Conservation (phyloP, 1,284 basidiomycete species). For the Ceratobasidium sp. region DNA sequence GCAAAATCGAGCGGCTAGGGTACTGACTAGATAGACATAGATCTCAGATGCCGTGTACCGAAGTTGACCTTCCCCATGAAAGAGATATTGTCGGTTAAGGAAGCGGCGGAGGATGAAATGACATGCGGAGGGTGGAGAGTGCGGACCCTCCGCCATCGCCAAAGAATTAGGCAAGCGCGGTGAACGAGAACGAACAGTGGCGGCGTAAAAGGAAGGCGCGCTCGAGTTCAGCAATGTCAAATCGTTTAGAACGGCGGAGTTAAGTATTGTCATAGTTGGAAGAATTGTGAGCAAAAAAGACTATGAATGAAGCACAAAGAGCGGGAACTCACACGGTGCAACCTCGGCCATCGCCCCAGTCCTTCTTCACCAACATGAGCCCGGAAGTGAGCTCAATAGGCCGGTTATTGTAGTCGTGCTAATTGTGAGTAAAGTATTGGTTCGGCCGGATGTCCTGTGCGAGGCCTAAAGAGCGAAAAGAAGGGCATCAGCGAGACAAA, state of each 20-base stretch:
- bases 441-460: slow-evolving; percentile 88
- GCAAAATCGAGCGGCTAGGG: slow-evolving; percentile 99
- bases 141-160: slow-evolving; percentile 50
- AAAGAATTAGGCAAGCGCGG: slow-evolving; percentile 60
- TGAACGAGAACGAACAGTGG: slow-evolving; percentile 70
- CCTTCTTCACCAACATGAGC: slow-evolving; percentile 92
- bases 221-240: slow-evolving; percentile 92
- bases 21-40: slow-evolving; percentile 84
- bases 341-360: slow-evolving; percentile 74
- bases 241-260: slow-evolving; percentile 90
- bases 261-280: slow-evolving; percentile 95
- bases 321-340: slow-evolving; percentile 75
- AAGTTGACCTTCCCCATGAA: slow-evolving; percentile 85
- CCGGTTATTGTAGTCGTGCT: slow-evolving; percentile 98
- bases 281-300: slow-evolving; percentile 42
- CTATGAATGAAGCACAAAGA: background rate
- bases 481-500: slow-evolving; percentile 2
- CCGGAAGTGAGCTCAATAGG: slow-evolving; percentile 96
- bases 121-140: slow-evolving; percentile 52
- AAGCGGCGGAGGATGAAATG: slow-evolving; percentile 49
- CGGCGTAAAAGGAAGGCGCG: slow-evolving; percentile 75
- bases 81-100: slow-evolving; percentile 44
- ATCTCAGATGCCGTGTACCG: slow-evolving; percentile 98
- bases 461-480: slow-evolving; percentile 70
- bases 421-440: slow-evolving; percentile 95